Evolutionary conservation across 768 basidiomycete genomes (phyloP), one percentile per base, ranked within the genome.

Genomic region (Macrolepiota dolichaula): DNA sequence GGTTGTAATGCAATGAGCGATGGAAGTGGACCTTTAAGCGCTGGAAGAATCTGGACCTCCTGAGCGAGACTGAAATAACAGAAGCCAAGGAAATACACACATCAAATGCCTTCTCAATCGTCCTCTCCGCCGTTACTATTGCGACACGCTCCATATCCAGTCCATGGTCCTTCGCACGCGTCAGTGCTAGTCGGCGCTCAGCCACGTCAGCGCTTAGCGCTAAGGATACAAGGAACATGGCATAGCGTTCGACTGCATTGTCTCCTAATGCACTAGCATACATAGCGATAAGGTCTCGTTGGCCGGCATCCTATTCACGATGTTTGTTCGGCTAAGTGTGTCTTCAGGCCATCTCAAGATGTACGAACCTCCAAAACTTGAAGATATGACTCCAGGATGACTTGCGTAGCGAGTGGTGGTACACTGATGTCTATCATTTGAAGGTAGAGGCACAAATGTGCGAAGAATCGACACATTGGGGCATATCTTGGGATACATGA

Each of bases 251-350:
- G 38, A 96, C 87, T 2, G 94, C 94, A 64, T 94, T 93, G 67
- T 93, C 89, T 5, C 94, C 92, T 22, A 98, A 76, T 29, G 92
- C 92, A 13, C 92, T 86, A 5, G 94, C 94, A 71, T 99, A 98
- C 79, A 97, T 85, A 0, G 96, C 95, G 12, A 98, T 94, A 17
- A 98, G 81, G 44, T 90, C 85, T 36, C 92, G 82, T 73, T 95
- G 81, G 17, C 90, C 91, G 17, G 91, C 89, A 44, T 79, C 78
- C 87, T 91, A 64, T 29, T 51, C 24, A 17, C 27, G n/a, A 36
- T 51, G 37, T 54, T 10, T 36, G 37, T 54, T 24, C 42, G 50
- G 46, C 54, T 63, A 7, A 55, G 49, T 15, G 24, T n/a, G 36
- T 40, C 22, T 36, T 10, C 29, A 9, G 53, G 46, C 59, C 19